Conservation (phyloP, 495 filamentous ascomycete genomes). For the Cryomyces antarcticus region DNA sequence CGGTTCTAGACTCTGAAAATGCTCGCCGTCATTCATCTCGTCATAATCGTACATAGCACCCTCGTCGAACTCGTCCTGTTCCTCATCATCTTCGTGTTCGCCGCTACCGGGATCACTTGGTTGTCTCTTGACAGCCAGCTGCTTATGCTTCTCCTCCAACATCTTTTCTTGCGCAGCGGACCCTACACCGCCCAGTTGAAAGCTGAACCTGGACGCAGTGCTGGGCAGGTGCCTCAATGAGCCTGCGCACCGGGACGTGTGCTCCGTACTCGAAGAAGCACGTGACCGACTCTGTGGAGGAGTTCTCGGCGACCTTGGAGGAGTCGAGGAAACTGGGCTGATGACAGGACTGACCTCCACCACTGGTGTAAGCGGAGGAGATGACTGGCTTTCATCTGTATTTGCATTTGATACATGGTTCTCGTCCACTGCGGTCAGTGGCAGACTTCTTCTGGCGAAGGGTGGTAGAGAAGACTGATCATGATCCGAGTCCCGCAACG, state of each 20-base stretch:
- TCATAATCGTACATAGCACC: constrained; percentile 32
- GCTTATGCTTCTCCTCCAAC: constrained; percentile 67
- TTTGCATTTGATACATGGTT: not conserved
- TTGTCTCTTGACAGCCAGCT: constrained; percentile 48
- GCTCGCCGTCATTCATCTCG: constrained; percentile 44
- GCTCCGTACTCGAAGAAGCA: constrained; percentile 28
- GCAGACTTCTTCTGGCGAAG: constrained; percentile 2
- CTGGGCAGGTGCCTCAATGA: constrained; percentile 62
- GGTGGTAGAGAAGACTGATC: constrained; percentile 5
- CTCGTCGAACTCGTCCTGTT: constrained; percentile 34
- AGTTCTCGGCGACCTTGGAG: constrained; percentile 16
- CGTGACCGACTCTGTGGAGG: constrained; percentile 23
- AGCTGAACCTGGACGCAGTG: constrained; percentile 77
- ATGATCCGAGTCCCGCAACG: constrained; percentile 4
- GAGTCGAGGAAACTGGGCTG: too few species aligned
- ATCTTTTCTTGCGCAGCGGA: constrained; percentile 61
- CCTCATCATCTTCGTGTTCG: constrained; percentile 26
- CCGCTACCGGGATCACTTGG: constrained; percentile 26
- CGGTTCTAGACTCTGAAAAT: constrained; percentile 31
- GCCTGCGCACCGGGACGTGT: constrained; percentile 14
- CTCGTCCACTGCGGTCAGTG: not conserved
- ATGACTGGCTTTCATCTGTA: not conserved
- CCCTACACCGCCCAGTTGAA: constrained; percentile 65
- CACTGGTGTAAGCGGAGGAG: constrained; percentile 16
- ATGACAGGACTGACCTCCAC: constrained; percentile 15